Evolutionary conservation across 208 protist genomes (phyloP), one percentile per base, ranked within the genome.

Genomic region (Acanthamoeba castellanii): DNA sequence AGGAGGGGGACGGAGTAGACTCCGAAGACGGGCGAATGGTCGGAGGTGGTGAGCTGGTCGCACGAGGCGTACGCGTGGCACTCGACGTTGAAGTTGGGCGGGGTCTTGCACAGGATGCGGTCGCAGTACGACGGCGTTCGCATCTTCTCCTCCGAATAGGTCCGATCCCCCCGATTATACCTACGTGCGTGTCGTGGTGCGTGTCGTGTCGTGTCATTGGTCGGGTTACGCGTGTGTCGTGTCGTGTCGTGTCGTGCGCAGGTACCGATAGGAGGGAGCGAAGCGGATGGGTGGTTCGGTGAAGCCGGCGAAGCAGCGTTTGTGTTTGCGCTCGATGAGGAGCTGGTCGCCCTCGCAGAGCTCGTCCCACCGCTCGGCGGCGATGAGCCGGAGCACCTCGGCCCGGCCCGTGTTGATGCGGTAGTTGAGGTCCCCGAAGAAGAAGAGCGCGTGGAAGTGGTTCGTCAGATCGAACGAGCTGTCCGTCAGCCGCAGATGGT

Each of bases 361-460:
- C 25, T 18, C 59, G 50, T 88, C 52, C 92, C 92, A 94, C 5
- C 42, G 3, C 14, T n/a, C 11, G 0, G 61, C 76, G 9, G 14
- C 50, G 37, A 94, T 94, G 27, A 89, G 92, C 4, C 78, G 30
- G 18, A 94, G 37, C 32, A 88, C 76, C n/a, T 61, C 59, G 14
- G 87, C 92, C 13, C 92, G 20, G 27, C 37, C n/a, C 6, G 11
- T 25, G 74, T 59, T 42, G 52, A 94, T 94, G 47, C 92, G 92
- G 47, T 94, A 94, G 76, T 94, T 94, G 37, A 94, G 47, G 45
- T 94, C 92, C 18, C 92, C 92, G 3, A 88, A 20, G 92, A 94
- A 89, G 47, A 94, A 94, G 76, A 94, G 47, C 11, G 87, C 72
- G 92, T 94, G 72, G 57, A 94, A 94, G 27, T 94, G 72, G n/a